phyloP scores from a whole-genome alignment of 805 yeast genomes.

The Lipomyces sp. region DNA sequence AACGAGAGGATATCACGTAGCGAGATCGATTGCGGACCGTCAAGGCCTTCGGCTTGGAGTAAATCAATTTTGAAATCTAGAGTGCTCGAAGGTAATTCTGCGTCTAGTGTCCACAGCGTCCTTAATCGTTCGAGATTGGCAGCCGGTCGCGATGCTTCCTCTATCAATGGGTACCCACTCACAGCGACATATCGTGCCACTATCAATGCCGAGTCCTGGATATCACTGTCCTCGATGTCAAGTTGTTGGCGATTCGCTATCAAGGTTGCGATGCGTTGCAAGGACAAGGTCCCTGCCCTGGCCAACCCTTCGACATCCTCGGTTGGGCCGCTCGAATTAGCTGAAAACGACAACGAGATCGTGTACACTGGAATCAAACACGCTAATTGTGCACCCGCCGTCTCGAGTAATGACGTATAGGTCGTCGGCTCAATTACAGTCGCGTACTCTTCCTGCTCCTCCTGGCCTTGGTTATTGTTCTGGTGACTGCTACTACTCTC shows the following conservation, averaged over 20 bases:
- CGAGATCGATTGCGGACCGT: constrained; percentile 3
- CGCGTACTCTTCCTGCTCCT: constrained; percentile 27
- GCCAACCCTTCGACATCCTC: constrained; percentile 15
- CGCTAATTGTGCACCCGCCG: constrained; percentile 32
- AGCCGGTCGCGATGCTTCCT: constrained; percentile 10
- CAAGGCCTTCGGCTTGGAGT: constrained; percentile 11
- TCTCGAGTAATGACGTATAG: constrained; percentile 31
- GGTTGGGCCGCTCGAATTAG: not conserved
- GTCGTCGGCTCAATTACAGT: constrained; percentile 36
- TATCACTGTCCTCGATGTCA: constrained; percentile 9
- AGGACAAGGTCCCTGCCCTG: constrained; percentile 17
- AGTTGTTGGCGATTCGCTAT: constrained; percentile 20
- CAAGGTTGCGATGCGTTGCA: constrained; percentile 30
- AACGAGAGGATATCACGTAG: constrained; percentile 18
- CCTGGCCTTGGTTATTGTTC: constrained; percentile 10
- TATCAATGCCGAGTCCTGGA: constrained; percentile 25
- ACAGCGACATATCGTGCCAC: constrained; percentile 29
- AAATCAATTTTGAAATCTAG: constrained; percentile 16
- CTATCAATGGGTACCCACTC: constrained; percentile 30
- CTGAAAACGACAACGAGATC: constrained; percentile 20
- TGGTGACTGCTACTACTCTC: not conserved
- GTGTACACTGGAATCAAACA: constrained; percentile 36
- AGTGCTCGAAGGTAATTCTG: not conserved
- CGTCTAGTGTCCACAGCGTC: constrained; percentile 24
- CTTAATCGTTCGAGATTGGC: constrained; percentile 25